These are phyloP conservation scores for Ochetophila trinervis DNA, from an alignment of 306 rosid genomes.

Conservation along the genomic window DNA sequence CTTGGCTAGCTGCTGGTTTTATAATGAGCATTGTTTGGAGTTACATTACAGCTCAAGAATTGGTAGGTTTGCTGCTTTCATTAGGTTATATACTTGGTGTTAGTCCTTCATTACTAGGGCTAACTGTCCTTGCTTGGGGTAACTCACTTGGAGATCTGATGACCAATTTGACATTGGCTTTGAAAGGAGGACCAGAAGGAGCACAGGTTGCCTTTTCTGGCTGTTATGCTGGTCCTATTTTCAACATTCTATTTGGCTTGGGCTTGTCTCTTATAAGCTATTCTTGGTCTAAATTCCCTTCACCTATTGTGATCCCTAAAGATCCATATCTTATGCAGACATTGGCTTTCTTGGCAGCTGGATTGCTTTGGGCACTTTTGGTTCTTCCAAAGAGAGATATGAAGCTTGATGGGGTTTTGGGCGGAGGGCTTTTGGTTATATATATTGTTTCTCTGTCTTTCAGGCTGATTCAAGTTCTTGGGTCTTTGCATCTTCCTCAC, in stretches of 20 bases:
- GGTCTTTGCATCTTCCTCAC: slow-evolving; percentile 9
- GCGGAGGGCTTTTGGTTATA: slow-evolving; percentile 56
- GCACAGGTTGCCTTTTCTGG: slow-evolving; percentile 75
- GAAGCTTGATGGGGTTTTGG: slow-evolving; percentile 67
- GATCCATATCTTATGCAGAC: slow-evolving; percentile 53
- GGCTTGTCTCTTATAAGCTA: slow-evolving; percentile 59
- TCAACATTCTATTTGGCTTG: slow-evolving; percentile 67
- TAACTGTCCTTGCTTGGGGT: slow-evolving; percentile 92
- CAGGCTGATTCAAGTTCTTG: slow-evolving; percentile 49
- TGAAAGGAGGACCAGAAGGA: slow-evolving; percentile 73
- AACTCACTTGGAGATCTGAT: slow-evolving; percentile 80
- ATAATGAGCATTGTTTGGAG: slow-evolving; percentile 80
- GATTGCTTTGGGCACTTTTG: slow-evolving; percentile 76
- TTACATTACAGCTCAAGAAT: slow-evolving; percentile 63
- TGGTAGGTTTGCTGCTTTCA: slow-evolving; percentile 59
- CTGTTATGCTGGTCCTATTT: slow-evolving; percentile 85
- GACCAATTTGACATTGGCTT: slow-evolving; percentile 71
- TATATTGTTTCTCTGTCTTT: slow-evolving; percentile 54
- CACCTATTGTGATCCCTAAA: slow-evolving; percentile 32
- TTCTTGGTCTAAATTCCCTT: slow-evolving; percentile 52
- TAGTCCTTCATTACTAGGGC: slow-evolving; percentile 74
- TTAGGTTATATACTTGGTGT: slow-evolving; percentile 65
- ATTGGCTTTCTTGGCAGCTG: slow-evolving; percentile 45
- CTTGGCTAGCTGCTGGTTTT: slow-evolving; percentile 72
- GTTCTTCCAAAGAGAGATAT: slow-evolving; percentile 59